Evolutionary conservation across 2,329 filamentous ascomycete species (phyloP).

Genomic region (Periconia sp.): DNA sequence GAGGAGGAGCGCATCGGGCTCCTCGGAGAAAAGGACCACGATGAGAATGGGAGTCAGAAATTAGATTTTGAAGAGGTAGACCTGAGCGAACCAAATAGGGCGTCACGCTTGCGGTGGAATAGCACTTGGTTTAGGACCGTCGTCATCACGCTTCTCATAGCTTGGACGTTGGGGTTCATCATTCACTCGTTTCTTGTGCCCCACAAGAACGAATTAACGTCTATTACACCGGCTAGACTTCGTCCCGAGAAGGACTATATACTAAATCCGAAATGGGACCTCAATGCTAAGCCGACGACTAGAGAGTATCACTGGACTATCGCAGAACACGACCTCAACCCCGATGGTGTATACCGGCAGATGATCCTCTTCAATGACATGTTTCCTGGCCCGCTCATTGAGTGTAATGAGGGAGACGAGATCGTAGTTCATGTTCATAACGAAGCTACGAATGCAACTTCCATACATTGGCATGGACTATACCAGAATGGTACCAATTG

Average conservation of each 20-base stretch:
- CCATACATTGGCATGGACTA: slow-evolving; percentile 68
- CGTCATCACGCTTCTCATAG: slow-evolving; percentile 15
- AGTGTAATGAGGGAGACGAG: slow-evolving; percentile 66
- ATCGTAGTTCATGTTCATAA: slow-evolving; percentile 68
- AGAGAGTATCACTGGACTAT: slow-evolving; percentile 69
- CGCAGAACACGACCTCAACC: slow-evolving; percentile 63
- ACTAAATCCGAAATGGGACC: slow-evolving; percentile 64
- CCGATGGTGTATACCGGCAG: slow-evolving; percentile 56
- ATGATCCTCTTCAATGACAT: slow-evolving; percentile 51
- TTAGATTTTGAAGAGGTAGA: slow-evolving; percentile 19
- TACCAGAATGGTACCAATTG: slow-evolving; percentile 54
- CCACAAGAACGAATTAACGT: background rate
- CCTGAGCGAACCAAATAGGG: slow-evolving; percentile 7
- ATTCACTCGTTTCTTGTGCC: slow-evolving; percentile 17
- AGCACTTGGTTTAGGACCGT: slow-evolving; percentile 17
- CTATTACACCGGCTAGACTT: slow-evolving; percentile 11
- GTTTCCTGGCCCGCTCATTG: slow-evolving; percentile 49
- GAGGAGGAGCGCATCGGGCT: slow-evolving; percentile 30
- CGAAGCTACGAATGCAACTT: slow-evolving; percentile 62
- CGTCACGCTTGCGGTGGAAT: slow-evolving; percentile 3
- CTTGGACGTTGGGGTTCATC: slow-evolving; percentile 20
- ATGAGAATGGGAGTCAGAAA: slow-evolving; percentile 8
- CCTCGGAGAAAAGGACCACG: slow-evolving; percentile 13
- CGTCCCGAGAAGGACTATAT: slow-evolving; percentile 51
- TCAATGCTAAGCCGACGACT: slow-evolving; percentile 54